Base-by-base conservation (phyloP, 73 alveolate species). In the Blepharisma stoltei region DNA sequence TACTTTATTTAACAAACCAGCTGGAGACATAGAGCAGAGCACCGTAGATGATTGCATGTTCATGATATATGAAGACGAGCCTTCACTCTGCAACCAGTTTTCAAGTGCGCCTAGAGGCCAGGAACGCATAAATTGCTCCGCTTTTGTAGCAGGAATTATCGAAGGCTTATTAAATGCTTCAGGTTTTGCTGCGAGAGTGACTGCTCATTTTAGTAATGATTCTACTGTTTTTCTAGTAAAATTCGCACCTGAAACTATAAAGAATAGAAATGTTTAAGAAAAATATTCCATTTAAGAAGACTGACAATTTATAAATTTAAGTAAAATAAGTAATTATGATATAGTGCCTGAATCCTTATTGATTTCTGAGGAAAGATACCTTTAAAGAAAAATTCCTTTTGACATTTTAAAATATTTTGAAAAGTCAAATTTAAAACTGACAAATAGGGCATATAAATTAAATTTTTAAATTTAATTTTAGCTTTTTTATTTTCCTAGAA, bases 71-170 rank as follows among this genome's bases (percentile, higher is more conserved):
- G 45, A 69, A 69, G 65, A 46, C 1, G 79, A 69, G 3, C 21
- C 69, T 44, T 14, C n/a, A 2, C 14, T 69, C 2, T 69, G 79
- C 43, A 69, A 69, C 5, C 11, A 25, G 27, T 69, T 37, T 43
- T 11, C 65, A 9, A 18, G 67, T 44, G 21, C 27, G 0, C 79
- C 79, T 43, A 69, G 27, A 69, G 73, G 73, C 3, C 60, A 78
- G 73, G 89, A 60, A 25, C 88, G 83, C 23, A 23, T 53, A 7
- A 88, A 87, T 73, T 88, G 91, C 6, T 55, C 87, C 14, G 54
- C 55, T 44, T 78, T 87, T 7, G 81, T 77, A 41, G 87, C 88
- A 65, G 84, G 77, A 32, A 87, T 87, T 32, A 49, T 75, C 4
- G 84, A 76, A 8, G 77, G 81, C 37, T 47, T 38, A 18, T 66